Conservation (phyloP, 192 early-diverging fungal species). For the Backusella morwellensis region DNA sequence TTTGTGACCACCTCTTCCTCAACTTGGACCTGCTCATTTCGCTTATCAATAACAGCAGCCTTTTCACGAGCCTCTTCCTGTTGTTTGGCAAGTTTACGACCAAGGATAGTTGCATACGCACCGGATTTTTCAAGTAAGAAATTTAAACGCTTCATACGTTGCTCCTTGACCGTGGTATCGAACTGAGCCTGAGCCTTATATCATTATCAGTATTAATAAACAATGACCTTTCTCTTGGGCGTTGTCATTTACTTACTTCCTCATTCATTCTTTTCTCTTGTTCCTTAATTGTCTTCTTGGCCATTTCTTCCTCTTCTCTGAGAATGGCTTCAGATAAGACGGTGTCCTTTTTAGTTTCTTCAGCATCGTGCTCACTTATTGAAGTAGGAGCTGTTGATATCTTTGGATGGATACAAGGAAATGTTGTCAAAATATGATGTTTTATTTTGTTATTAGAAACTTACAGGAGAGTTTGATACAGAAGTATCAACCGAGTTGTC, state of each 20-base stretch:
- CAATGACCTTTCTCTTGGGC: no score
- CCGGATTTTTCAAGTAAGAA: conserved; percentile 82
- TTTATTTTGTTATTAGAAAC: not conserved
- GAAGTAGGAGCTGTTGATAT: not conserved
- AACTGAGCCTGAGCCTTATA: conserved; percentile 63
- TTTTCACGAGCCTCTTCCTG: conserved; percentile 63
- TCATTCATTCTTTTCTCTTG: conserved; percentile 45
- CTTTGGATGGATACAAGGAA: conserved; percentile 7
- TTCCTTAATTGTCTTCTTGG: conserved; percentile 38
- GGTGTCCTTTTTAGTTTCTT: conserved; percentile 15
- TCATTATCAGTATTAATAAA: not conserved
- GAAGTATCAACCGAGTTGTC: not conserved
- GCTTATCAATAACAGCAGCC: conserved; percentile 27
- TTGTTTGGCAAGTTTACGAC: conserved; percentile 71
- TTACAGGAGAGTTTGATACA: not conserved
- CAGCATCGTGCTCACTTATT: conserved; percentile 16
- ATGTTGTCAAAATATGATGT: not conserved
- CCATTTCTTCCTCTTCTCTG: conserved; percentile 41
- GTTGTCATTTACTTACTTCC: conserved; percentile 28
- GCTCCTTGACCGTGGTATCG: conserved; percentile 52
- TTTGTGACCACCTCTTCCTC: not conserved
- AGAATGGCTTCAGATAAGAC: conserved; percentile 34
- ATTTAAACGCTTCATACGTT: conserved; percentile 71
- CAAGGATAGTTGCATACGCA: conserved; percentile 76
- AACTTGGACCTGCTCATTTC: not conserved